phyloP scores from a whole-genome alignment of 2,329 filamentous ascomycete species.

The Neofusicoccum parvum region DNA sequence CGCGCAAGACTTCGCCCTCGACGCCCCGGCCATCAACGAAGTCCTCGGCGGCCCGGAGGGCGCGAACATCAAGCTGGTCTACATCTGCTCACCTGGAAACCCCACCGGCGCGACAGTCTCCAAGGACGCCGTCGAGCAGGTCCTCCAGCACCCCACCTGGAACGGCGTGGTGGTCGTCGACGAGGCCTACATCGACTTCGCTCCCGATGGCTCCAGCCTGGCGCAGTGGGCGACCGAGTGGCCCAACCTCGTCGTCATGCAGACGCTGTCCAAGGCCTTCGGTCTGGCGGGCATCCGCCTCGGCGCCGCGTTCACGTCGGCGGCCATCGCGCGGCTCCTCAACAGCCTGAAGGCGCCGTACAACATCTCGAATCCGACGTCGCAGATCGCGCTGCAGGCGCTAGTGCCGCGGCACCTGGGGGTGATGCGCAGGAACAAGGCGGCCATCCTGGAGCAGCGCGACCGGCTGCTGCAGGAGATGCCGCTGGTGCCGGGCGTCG shows the following conservation, averaged over 20 bases:
- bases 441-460: conserved; percentile 73
- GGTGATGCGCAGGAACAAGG: conserved; percentile 71
- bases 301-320: conserved; percentile 78
- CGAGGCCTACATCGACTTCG: conserved; percentile 97
- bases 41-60: conserved; percentile 60
- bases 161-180: conserved; percentile 93
- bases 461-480: conserved; percentile 74
- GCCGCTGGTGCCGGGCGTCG: conserved; percentile 74
- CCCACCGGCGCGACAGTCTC: conserved; percentile 79
- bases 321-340: conserved; percentile 74
- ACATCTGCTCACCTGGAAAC: conserved; percentile 94
- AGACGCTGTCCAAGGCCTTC: conserved; percentile 97
- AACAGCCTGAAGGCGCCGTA: conserved; percentile 97
- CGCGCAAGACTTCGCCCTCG: conserved; percentile 70
- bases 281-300: conserved; percentile 91
- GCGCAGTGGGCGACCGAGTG: conserved; percentile 91
- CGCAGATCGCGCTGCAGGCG: conserved; percentile 74
- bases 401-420: conserved; percentile 67
- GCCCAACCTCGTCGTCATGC: conserved; percentile 96
- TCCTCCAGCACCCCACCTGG: conserved; percentile 88
- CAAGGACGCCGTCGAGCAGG: conserved; percentile 70
- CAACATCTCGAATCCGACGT: conserved; percentile 89
- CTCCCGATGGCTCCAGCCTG: conserved; percentile 74
- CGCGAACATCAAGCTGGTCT: conserved; percentile 78
- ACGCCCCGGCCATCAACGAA: conserved; percentile 68